Evolutionary conservation across 2,329 filamentous ascomycete species (phyloP).

Genomic region (Fusarium piperis): DNA sequence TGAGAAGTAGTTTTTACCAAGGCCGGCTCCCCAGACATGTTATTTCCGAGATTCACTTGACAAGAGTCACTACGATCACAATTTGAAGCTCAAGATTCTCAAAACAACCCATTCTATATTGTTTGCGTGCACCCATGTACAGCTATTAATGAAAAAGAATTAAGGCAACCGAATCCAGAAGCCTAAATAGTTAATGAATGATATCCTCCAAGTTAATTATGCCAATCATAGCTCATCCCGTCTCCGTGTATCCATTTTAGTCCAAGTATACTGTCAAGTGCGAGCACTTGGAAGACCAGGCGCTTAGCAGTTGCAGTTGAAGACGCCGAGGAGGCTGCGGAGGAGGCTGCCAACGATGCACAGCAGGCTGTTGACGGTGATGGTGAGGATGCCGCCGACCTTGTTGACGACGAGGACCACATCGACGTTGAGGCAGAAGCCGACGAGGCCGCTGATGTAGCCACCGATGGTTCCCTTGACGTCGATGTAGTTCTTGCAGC

Average conservation of each 20-base stretch:
- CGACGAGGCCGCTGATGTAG: slow-evolving; percentile 42
- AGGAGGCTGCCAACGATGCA: slow-evolving; percentile 47
- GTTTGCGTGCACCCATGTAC: slow-evolving; percentile 6
- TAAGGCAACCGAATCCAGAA: not conserved
- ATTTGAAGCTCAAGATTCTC: not conserved
- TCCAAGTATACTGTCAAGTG: not conserved
- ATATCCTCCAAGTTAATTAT: slow-evolving; percentile 19
- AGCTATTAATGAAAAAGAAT: slow-evolving; percentile 14
- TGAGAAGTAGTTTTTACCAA: not conserved
- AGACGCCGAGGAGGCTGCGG: slow-evolving; percentile 42
- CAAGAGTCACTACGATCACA: not conserved
- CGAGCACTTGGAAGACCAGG: not conserved
- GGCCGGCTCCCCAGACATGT: not conserved
- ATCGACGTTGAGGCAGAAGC: slow-evolving; percentile 48
- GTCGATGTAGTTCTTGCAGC: slow-evolving; percentile 52
- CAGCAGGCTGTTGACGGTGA: slow-evolving; percentile 45
- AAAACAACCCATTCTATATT: not conserved
- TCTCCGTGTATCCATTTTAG: slow-evolving; percentile 3
- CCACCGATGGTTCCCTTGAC: slow-evolving; percentile 44
- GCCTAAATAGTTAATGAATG: not conserved
- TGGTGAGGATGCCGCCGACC: slow-evolving; percentile 37
- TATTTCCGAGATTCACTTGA: not conserved
- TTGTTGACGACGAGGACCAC: slow-evolving; percentile 42
- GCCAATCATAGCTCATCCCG: slow-evolving; percentile 9
- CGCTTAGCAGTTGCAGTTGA: slow-evolving; percentile 48